These are phyloP conservation scores for Iberis pinnata DNA, from an alignment of 345 rosid species.

Conservation along the genomic window DNA sequence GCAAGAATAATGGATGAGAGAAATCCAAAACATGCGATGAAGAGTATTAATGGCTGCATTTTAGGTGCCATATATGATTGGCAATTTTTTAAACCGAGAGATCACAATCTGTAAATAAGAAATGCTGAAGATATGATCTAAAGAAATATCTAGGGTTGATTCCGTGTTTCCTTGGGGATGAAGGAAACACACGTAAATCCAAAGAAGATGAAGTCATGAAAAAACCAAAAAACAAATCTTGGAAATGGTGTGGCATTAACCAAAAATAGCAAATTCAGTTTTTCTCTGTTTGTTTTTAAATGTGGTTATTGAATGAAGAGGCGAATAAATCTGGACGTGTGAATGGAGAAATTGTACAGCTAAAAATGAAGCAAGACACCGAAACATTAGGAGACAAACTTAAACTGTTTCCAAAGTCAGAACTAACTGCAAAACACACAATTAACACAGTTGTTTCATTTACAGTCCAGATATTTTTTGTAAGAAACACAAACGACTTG, in stretches of 20 bases:
- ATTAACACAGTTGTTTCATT: too few relatives aligned
- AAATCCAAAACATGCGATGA: slow-evolving; percentile 31
- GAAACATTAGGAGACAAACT: slow-evolving; percentile 38
- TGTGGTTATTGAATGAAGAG: slow-evolving; percentile 27
- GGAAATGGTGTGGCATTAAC: slow-evolving; percentile 22
- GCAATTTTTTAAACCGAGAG: slow-evolving; percentile 7
- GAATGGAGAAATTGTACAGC: slow-evolving; percentile 26
- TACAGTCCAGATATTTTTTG: too few relatives aligned
- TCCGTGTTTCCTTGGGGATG: slow-evolving; percentile 30
- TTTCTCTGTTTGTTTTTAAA: slow-evolving; percentile 10
- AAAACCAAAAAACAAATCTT: slow-evolving; percentile 2
- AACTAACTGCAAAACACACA: too few relatives aligned
- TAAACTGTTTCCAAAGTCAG: too few relatives aligned
- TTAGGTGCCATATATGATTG: slow-evolving; percentile 23
- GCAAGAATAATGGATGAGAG: slow-evolving; percentile 36
- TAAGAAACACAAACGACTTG: too few relatives aligned
- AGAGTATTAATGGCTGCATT: slow-evolving; percentile 19
- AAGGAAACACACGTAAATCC: slow-evolving; percentile 31
- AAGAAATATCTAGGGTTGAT: slow-evolving; percentile 30
- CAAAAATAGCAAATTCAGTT: slow-evolving; percentile 20
- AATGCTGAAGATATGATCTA: slow-evolving; percentile 15
- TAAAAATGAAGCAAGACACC: slow-evolving; percentile 26
- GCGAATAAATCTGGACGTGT: slow-evolving; percentile 36
- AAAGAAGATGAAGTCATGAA: slow-evolving; percentile 20
- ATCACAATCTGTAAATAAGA: not conserved